phyloP scores from a whole-genome alignment of 345 rosid species.

The Citrus sinensis region DVS_A1.0 CM039169.1:10414001-10414500 shows the following conservation, averaged over 20 bases:
- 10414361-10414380: background rate
- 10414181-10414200: background rate
- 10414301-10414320: background rate
- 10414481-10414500: constrained; percentile 13
- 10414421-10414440: constrained; percentile 59
- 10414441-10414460: constrained; percentile 34
- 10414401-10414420: constrained; percentile 94
- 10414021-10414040: constrained; percentile 96
- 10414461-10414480: constrained; percentile 30
- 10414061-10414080: constrained; percentile 94
- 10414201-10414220: background rate
- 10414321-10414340: background rate
- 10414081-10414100: constrained; percentile 95
- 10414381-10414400: constrained; percentile 99
- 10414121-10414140: constrained; percentile 89
- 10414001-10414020: constrained; percentile 90
- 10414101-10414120: constrained; percentile 87
- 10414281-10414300: background rate
- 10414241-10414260: background rate
- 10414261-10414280: background rate
- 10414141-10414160: constrained; percentile 97
- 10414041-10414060: constrained; percentile 96
- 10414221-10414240: background rate
- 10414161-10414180: constrained; percentile 37
- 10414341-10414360: background rate